Evolutionary conservation across 148 eudicot species (phyloP).

Genomic region (Fagopyrum esculentum): DNA sequence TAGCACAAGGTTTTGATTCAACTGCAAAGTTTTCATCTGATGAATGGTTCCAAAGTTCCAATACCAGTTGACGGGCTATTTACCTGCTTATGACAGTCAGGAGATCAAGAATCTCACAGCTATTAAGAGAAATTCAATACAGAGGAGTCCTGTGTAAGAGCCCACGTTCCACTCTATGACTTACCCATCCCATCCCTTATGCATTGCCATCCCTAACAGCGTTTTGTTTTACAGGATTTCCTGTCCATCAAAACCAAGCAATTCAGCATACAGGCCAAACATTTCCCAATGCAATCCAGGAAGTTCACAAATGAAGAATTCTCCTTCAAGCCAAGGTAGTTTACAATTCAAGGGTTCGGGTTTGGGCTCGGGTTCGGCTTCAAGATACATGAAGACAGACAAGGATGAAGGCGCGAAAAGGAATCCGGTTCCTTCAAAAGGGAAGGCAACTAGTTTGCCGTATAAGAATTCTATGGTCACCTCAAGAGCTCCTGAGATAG

Average conservation of each 20-base stretch:
- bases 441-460: conserved; percentile 5
- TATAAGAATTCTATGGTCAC: neutral
- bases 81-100: conserved; percentile 25
- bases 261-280: neutral
- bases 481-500: neutral
- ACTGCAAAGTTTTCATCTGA: neutral
- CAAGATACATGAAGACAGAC: neutral
- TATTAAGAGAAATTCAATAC: conserved; percentile 33
- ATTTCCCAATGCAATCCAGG: neutral
- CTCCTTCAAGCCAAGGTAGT: neutral
- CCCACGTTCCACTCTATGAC: neutral
- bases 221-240: neutral
- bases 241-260: neutral
- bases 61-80: neutral
- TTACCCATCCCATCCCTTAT: neutral
- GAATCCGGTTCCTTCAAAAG: conserved; percentile 6
- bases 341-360: neutral
- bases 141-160: conserved; percentile 30
- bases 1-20: neutral
- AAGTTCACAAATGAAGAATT: neutral
- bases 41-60: neutral
- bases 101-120: conserved; percentile 46
- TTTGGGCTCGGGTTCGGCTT: neutral
- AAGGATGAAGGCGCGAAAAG: neutral
- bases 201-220: neutral